Conservation (phyloP, 2,329 filamentous ascomycete species). For the Exophiala viscosa region DNA sequence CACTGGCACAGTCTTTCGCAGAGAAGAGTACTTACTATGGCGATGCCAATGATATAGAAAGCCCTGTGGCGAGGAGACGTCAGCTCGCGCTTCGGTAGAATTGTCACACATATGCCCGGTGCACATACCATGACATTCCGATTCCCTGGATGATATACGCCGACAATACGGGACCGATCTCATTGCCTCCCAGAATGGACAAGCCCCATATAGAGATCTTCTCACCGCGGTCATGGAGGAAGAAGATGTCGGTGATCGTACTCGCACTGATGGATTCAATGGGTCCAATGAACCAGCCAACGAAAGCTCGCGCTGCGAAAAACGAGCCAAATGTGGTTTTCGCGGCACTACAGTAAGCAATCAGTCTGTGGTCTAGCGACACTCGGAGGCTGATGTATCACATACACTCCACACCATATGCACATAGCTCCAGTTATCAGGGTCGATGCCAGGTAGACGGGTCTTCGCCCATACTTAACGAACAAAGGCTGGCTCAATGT, state of each 20-base stretch:
- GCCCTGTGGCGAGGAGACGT: not conserved
- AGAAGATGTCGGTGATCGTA: constrained; percentile 59
- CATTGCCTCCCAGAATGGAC: constrained; percentile 2
- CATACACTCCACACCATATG: constrained; percentile 53
- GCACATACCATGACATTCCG: not conserved
- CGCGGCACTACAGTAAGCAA: constrained; percentile 4
- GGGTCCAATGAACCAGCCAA: constrained; percentile 53
- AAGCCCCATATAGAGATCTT: constrained; percentile 6
- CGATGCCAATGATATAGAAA: not conserved
- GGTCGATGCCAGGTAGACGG: constrained; percentile 51
- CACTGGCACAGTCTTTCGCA: too few relatives aligned
- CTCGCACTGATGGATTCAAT: constrained; percentile 50
- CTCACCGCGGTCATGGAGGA: constrained; percentile 61
- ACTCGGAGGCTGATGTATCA: not conserved
- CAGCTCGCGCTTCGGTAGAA: not conserved
- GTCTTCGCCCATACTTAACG: constrained; percentile 48
- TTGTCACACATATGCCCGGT: not conserved
- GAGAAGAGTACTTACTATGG: too few relatives aligned
- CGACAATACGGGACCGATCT: constrained; percentile 1
- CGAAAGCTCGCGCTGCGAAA: constrained; percentile 30
- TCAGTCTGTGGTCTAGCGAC: too few relatives aligned
- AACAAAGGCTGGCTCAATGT: constrained; percentile 30
- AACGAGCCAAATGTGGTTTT: constrained; percentile 35
- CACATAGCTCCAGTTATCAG: constrained; percentile 50
- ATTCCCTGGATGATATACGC: constrained; percentile 2